These are phyloP conservation scores for Isabelozyma heimii DNA, from an alignment of 805 yeast species.

Conservation along the genomic window DNA sequence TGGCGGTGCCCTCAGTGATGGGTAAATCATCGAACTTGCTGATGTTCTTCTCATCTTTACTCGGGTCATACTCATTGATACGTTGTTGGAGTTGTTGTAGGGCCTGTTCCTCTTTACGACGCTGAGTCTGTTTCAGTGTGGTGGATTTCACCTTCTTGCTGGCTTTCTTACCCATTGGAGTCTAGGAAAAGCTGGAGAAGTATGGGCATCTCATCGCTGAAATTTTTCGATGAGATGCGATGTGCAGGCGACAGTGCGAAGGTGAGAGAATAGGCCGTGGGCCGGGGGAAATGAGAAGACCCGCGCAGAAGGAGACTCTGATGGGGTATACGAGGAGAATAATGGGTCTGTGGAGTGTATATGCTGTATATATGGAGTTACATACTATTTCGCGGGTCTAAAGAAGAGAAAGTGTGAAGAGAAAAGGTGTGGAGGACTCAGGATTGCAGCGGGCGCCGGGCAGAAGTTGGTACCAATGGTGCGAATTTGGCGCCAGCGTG, in stretches of 20 bases:
- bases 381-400: too few relatives aligned
- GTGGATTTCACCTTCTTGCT: conserved; percentile 14
- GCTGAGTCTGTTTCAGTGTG: conserved; percentile 14
- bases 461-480: not conserved
- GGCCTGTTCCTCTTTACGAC: conserved; percentile 32
- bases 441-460: too few relatives aligned
- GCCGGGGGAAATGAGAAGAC: too few relatives aligned
- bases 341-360: not conserved
- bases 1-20: conserved; percentile 56
- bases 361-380: too few relatives aligned
- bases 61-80: conserved; percentile 54
- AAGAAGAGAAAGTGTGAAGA: too few relatives aligned
- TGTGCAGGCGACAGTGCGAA: not conserved
- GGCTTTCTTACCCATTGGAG: conserved; percentile 16
- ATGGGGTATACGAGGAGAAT: too few relatives aligned
- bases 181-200: not conserved
- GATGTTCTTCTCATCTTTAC: conserved; percentile 17
- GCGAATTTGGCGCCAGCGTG: not conserved
- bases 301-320: too few relatives aligned
- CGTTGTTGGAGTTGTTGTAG: conserved; percentile 45
- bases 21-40: conserved; percentile 77
- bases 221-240: not conserved
- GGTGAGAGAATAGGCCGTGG: too few relatives aligned
- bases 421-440: too few relatives aligned
- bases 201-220: not conserved